These are phyloP conservation scores for Avicennia marina DNA, from an alignment of 257 asterid species.

Conservation along the genomic window DNA sequence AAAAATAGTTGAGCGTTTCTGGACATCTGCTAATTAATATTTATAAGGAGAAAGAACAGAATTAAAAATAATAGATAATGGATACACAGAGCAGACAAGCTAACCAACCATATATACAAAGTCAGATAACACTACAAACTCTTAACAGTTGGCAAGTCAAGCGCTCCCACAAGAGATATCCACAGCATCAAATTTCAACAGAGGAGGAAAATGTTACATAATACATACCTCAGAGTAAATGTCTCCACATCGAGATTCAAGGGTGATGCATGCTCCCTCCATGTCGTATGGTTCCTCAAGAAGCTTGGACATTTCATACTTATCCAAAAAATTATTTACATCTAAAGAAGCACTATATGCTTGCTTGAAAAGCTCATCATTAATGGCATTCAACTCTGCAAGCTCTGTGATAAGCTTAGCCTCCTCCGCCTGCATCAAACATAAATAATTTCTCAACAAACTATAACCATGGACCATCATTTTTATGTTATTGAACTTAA, in stretches of 20 bases:
- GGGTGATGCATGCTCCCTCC: conserved; percentile 79
- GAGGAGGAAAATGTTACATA: conserved; percentile 5
- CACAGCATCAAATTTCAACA: neutral
- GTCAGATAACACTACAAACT: neutral
- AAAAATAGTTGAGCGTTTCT: too few relatives aligned
- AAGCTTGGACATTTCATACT: conserved; percentile 67
- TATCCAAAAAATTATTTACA: conserved; percentile 55
- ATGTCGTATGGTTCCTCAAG: conserved; percentile 63
- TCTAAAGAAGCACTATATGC: conserved; percentile 68
- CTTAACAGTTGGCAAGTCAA: neutral
- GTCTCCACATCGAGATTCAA: conserved; percentile 57
- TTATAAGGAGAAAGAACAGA: too few relatives aligned
- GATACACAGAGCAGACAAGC: neutral
- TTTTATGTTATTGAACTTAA: neutral
- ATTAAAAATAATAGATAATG: neutral
- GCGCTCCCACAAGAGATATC: neutral
- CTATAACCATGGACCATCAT: conserved; percentile 1
- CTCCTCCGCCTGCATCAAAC: conserved; percentile 68
- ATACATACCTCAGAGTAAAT: conserved; percentile 38
- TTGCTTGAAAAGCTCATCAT: conserved; percentile 64
- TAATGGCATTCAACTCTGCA: conserved; percentile 61
- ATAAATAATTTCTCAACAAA: conserved; percentile 4
- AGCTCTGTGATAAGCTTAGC: conserved; percentile 84
- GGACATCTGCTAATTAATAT: too few relatives aligned
- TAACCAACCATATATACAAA: neutral